Evolutionary conservation across 1,139 yeast genomes (phyloP).

Genomic region (Geotrichum siamense): DNA sequence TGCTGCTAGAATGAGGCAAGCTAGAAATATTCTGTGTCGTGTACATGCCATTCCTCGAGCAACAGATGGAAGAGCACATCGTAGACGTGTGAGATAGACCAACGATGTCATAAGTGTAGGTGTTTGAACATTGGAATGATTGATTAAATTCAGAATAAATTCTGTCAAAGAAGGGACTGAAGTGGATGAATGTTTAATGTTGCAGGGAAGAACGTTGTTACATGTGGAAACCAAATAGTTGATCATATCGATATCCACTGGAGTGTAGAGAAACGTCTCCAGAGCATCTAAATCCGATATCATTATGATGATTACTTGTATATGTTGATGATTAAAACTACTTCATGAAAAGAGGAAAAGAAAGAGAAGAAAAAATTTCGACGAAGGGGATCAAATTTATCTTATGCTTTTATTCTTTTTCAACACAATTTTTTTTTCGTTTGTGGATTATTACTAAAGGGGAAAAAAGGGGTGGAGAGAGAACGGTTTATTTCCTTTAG

Average conservation of each 20-base stretch:
- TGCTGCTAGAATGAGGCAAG: conserved; percentile 81
- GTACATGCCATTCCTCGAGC: conserved; percentile 93
- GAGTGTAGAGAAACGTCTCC: conserved; percentile 63
- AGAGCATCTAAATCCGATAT: conserved; percentile 58
- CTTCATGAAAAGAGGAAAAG: no score
- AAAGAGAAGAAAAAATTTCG: no score
- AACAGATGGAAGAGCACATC: conserved; percentile 72
- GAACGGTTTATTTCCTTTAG: no score
- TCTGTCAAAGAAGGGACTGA: conserved; percentile 42
- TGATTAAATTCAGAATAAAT: conserved; percentile 66
- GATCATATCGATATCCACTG: conserved; percentile 75
- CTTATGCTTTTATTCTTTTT: no score
- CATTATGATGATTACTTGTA: neutral
- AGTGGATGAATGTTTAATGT: conserved; percentile 19
- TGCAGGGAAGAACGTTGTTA: conserved; percentile 60
- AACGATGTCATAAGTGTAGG: conserved; percentile 91
- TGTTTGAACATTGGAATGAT: conserved; percentile 84
- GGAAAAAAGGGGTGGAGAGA: no score
- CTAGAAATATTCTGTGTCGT: conserved; percentile 83
- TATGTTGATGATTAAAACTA: no score
- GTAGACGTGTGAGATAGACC: conserved; percentile 70
- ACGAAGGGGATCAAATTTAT: no score
- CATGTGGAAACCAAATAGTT: conserved; percentile 75
- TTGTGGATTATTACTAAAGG: no score
- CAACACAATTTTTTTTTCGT: no score